These are phyloP conservation scores for Chlorella ohadii DNA, from an alignment of 139 green algal species.

Conservation along the genomic window DNA sequence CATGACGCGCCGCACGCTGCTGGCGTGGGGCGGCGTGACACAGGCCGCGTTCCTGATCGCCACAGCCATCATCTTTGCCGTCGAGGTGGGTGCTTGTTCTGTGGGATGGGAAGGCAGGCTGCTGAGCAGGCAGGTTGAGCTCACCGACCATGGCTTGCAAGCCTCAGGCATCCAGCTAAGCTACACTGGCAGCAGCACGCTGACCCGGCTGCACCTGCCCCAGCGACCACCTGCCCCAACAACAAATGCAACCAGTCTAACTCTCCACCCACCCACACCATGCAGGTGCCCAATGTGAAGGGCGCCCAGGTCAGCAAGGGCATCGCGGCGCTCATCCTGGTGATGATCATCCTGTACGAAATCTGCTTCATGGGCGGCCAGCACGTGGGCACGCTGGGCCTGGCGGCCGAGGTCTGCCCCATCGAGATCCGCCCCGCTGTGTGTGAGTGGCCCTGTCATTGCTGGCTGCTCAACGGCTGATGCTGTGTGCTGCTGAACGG, in stretches of 20 bases:
- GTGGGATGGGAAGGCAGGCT: too few species aligned
- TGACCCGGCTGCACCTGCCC: too few species aligned
- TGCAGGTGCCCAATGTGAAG: conserved; percentile 1
- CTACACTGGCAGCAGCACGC: too few species aligned
- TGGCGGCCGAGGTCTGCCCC: conserved; percentile 5
- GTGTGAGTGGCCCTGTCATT: not conserved
- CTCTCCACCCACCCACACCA: too few species aligned
- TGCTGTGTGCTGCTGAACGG: too few species aligned
- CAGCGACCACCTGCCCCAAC: too few species aligned
- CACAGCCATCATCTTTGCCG: conserved; percentile 9
- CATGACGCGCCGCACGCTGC: conserved; percentile 1
- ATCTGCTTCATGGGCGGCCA: conserved; percentile 20
- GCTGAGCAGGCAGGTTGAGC: too few species aligned
- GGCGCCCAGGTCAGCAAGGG: conserved; percentile 7
- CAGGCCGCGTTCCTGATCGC: not conserved
- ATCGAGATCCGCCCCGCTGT: not conserved
- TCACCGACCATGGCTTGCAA: too few species aligned
- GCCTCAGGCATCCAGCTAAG: too few species aligned
- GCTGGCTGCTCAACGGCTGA: too few species aligned
- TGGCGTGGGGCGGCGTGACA: not conserved
- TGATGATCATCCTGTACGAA: conserved; percentile 14
- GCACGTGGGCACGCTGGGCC: not conserved
- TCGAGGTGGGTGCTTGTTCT: too few species aligned
- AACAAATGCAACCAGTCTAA: too few species aligned
- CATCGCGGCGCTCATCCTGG: conserved; percentile 4